Conservation (phyloP, 148 eudicot genomes). For the Cornus kousa region DNA sequence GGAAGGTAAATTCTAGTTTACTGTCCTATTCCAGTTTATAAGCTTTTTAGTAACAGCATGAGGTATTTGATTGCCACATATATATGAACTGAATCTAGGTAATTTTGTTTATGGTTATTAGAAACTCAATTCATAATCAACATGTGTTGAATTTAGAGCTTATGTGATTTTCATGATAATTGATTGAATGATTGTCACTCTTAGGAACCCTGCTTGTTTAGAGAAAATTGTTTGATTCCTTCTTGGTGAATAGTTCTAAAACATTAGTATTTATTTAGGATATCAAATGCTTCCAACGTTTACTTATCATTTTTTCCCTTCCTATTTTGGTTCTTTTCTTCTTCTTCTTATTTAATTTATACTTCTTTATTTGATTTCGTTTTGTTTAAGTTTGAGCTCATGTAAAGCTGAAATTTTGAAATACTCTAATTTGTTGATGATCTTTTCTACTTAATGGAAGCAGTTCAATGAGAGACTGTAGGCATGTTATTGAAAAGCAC, state of each 20-base stretch:
- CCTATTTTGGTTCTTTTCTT: neutral
- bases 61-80: neutral
- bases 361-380: too few relatives aligned
- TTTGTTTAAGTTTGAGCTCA: neutral
- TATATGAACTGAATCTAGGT: neutral
- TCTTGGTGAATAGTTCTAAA: too few relatives aligned
- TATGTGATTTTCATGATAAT: neutral
- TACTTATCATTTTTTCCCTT: neutral
- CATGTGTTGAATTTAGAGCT: neutral
- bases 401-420: neutral
- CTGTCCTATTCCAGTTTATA: neutral
- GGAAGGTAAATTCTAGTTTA: constrained; percentile 58
- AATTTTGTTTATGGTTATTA: neutral
- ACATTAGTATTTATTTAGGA: neutral
- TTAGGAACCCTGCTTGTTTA: neutral
- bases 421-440: neutral
- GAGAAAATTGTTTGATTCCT: neutral
- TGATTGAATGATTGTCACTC: neutral
- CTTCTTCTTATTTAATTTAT: neutral
- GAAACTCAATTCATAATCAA: neutral
- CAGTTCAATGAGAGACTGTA: neutral
- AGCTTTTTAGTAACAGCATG: neutral
- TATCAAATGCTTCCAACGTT: neutral
- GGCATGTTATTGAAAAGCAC: neutral
- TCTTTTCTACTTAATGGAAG: neutral